A percentile compares a stretch with the other conserved stretches of the same genome.
phyloP scores from a whole-genome alignment of 257 asterid genomes.

The Ballota nigra region DNA sequence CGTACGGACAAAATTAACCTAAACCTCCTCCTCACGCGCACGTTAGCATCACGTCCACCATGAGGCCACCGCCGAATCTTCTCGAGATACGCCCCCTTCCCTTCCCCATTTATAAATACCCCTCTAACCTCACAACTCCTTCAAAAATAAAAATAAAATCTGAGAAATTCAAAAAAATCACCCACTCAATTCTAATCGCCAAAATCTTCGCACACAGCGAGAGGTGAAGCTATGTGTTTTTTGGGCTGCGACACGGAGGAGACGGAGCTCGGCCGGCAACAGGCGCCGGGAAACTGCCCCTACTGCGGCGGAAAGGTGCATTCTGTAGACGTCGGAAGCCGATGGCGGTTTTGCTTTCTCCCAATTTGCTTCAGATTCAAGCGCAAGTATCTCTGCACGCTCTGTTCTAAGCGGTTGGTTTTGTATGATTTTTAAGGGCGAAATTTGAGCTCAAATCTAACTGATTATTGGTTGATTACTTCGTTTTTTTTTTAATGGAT shows the following conservation, averaged over 20 bases:
- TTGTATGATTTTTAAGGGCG: slow-evolving; percentile 31
- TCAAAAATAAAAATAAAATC: neutral
- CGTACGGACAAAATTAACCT: neutral
- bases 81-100: slow-evolving; percentile 7
- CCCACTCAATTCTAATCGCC: neutral
- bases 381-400: slow-evolving; percentile 52
- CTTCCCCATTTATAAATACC: slow-evolving; percentile 16
- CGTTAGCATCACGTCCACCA: slow-evolving; percentile 15
- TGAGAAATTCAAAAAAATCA: neutral
- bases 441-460: neutral
- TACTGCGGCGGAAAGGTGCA: slow-evolving; percentile 62
- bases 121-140: neutral
- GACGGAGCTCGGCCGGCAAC: slow-evolving; percentile 47
- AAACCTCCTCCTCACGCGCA: slow-evolving; percentile 25
- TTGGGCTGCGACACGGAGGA: slow-evolving; percentile 50
- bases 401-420: slow-evolving; percentile 51
- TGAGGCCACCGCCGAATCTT: slow-evolving; percentile 25
- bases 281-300: slow-evolving; percentile 55
- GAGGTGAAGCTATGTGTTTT: slow-evolving; percentile 33
- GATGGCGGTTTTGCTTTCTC: slow-evolving; percentile 40
- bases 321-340: slow-evolving; percentile 47
- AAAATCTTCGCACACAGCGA: neutral
- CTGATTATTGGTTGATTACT: neutral
- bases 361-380: slow-evolving; percentile 56
- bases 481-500: neutral